These are phyloP conservation scores for Metschnikowia cubensis DNA, from an alignment of 805 yeast genomes.

Conservation along the genomic window DNA sequence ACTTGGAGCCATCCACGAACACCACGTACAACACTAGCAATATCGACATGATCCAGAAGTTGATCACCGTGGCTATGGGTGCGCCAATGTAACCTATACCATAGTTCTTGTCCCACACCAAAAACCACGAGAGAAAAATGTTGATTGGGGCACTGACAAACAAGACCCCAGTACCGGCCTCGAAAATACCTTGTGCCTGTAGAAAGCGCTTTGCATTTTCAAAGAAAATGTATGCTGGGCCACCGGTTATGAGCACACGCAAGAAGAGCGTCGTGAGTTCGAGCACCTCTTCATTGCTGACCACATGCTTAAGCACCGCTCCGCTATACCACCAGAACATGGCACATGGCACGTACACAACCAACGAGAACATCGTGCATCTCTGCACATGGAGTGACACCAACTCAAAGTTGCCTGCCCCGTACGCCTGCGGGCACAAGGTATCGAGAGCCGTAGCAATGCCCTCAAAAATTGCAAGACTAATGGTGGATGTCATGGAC, in stretches of 20 bases:
- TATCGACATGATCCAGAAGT: conserved; percentile 40
- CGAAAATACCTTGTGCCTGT: conserved; percentile 46
- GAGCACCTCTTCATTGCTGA: conserved; percentile 32
- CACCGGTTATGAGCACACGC: conserved; percentile 35
- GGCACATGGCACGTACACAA: conserved; percentile 37
- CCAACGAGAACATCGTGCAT: conserved; percentile 31
- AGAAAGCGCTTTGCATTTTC: conserved; percentile 39
- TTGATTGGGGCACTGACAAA: conserved; percentile 41
- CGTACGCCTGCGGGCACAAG: conserved; percentile 44
- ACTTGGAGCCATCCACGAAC: conserved; percentile 56
- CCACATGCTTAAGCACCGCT: conserved; percentile 25
- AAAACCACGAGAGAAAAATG: conserved; percentile 35
- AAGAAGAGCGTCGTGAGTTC: conserved; percentile 33
- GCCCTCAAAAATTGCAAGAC: conserved; percentile 44
- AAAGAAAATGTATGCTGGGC: conserved; percentile 42
- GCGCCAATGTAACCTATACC: conserved; percentile 44
- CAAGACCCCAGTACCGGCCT: conserved; percentile 43
- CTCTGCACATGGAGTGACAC: conserved; percentile 39
- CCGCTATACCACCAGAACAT: conserved; percentile 39
- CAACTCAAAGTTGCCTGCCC: conserved; percentile 38
- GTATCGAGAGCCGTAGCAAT: conserved; percentile 45
- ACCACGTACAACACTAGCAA: conserved; percentile 34
- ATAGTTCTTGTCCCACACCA: conserved; percentile 39
- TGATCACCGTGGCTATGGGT: conserved; percentile 39
- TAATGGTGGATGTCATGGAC: conserved; percentile 42